A percentile compares a stretch with the other conserved stretches of the same genome.
These are phyloP conservation scores for Scenedesmus sp. DNA, from an alignment of 163 green algal genomes.

Conservation along the genomic window DNA sequence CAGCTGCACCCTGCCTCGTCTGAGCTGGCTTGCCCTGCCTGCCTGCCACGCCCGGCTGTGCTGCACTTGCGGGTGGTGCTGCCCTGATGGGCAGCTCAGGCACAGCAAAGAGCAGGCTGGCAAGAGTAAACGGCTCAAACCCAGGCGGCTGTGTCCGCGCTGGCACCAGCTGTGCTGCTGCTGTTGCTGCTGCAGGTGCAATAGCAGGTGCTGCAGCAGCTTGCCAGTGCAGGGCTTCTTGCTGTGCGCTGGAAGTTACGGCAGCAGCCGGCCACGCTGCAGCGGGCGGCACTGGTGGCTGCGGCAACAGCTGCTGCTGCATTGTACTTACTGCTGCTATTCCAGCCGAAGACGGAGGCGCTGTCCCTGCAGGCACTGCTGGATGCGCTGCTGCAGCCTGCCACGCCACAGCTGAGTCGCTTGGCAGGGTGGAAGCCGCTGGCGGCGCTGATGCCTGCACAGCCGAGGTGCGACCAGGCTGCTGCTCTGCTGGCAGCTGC, in stretches of 20 bases:
- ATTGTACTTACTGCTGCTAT: neutral
- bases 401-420: neutral
- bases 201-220: neutral
- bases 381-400: neutral
- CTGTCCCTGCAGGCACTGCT: neutral
- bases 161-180: constrained; percentile 15
- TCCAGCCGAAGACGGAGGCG: neutral
- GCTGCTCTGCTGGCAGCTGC: neutral
- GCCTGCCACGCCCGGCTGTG: neutral
- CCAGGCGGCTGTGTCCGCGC: neutral
- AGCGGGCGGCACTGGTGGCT: neutral
- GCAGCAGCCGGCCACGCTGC: neutral
- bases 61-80: neutral
- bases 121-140: neutral
- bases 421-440: neutral
- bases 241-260: neutral
- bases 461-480: neutral
- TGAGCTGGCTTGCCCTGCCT: neutral
- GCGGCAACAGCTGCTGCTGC: neutral
- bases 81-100: constrained; percentile 35
- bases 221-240: neutral
- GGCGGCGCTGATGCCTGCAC: neutral
- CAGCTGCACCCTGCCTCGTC: neutral
- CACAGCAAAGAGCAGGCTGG: constrained; percentile 36
- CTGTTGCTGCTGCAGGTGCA: neutral